phyloP scores from a whole-genome alignment of 352 stramenopile species.

The Pythium vanterpoolii region DNA sequence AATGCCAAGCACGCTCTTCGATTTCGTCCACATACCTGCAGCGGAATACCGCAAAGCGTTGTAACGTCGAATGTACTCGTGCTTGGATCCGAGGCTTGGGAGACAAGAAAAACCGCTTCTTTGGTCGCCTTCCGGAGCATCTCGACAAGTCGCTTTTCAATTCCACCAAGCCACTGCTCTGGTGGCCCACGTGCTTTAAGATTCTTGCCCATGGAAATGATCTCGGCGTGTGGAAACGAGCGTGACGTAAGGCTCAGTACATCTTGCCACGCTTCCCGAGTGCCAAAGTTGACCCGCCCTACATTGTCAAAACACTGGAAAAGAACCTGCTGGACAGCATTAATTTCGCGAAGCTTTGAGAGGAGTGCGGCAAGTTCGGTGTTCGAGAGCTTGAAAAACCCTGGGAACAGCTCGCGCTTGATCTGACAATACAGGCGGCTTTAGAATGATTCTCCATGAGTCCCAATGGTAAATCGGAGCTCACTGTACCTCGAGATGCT shows the following conservation, averaged over 20 bases:
- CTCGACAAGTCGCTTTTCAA: constrained; percentile 59
- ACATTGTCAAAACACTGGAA: constrained; percentile 77
- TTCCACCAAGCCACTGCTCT: constrained; percentile 59
- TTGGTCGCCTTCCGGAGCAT: constrained; percentile 54
- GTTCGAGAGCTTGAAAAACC: constrained; percentile 65
- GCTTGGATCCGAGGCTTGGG: neutral
- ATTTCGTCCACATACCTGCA: constrained; percentile 15
- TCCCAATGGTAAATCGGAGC: neutral
- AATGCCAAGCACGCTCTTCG: neutral
- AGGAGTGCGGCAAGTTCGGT: constrained; percentile 51
- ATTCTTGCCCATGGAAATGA: constrained; percentile 65
- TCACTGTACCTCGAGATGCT: constrained; percentile 45
- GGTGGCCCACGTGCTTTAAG: constrained; percentile 64
- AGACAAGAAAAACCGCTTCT: constrained; percentile 26
- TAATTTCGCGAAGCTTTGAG: constrained; percentile 41
- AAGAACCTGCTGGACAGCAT: constrained; percentile 50
- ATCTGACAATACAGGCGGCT: constrained; percentile 9
- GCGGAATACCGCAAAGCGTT: constrained; percentile 6
- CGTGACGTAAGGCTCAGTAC: constrained; percentile 42
- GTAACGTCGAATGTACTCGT: constrained; percentile 2
- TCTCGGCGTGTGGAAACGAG: constrained; percentile 35
- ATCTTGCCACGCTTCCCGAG: constrained; percentile 58
- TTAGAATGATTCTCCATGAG: neutral
- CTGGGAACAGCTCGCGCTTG: constrained; percentile 57
- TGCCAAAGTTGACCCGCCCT: constrained; percentile 47